These are phyloP conservation scores for Candida ovalis DNA, from an alignment of 805 yeast species.

Conservation along the genomic window DNA sequence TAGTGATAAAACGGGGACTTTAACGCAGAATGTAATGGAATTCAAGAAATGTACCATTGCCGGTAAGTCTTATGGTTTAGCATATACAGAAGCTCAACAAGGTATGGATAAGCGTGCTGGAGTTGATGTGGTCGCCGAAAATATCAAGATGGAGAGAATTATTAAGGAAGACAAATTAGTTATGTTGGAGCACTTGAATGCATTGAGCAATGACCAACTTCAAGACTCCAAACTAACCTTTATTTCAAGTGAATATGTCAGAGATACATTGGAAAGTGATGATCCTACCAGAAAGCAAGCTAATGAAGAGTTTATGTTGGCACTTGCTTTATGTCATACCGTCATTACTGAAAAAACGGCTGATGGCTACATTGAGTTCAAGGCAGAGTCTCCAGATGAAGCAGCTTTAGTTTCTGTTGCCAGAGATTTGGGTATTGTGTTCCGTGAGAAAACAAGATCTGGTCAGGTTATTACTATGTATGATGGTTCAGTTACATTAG, in stretches of 20 bases:
- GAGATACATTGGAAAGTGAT: slow-evolving; percentile 39
- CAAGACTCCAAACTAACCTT: slow-evolving; percentile 53
- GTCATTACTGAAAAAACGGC: slow-evolving; percentile 57
- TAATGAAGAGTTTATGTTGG: slow-evolving; percentile 57
- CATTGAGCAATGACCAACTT: slow-evolving; percentile 44
- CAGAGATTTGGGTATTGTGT: slow-evolving; percentile 65
- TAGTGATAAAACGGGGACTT: slow-evolving; percentile 81
- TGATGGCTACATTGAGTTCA: slow-evolving; percentile 46
- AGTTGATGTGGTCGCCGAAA: slow-evolving; percentile 50
- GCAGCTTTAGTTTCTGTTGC: slow-evolving; percentile 77
- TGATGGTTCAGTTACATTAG: slow-evolving; percentile 41
- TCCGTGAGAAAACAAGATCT: slow-evolving; percentile 50
- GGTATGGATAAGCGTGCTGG: slow-evolving; percentile 69
- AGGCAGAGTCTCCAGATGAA: slow-evolving; percentile 84
- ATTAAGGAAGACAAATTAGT: slow-evolving; percentile 40
- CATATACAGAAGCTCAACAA: slow-evolving; percentile 74
- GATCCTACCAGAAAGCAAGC: slow-evolving; percentile 41
- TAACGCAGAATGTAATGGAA: slow-evolving; percentile 82
- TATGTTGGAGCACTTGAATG: slow-evolving; percentile 45
- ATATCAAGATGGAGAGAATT: slow-evolving; percentile 35
- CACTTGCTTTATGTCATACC: slow-evolving; percentile 71
- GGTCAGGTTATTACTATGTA: slow-evolving; percentile 39
- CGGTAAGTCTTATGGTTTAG: slow-evolving; percentile 65
- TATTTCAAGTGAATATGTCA: slow-evolving; percentile 53
- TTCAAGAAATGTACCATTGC: slow-evolving; percentile 71